Evolutionary conservation across 2,329 filamentous ascomycete genomes (phyloP).

Genomic region (Venturia asperata): DNA sequence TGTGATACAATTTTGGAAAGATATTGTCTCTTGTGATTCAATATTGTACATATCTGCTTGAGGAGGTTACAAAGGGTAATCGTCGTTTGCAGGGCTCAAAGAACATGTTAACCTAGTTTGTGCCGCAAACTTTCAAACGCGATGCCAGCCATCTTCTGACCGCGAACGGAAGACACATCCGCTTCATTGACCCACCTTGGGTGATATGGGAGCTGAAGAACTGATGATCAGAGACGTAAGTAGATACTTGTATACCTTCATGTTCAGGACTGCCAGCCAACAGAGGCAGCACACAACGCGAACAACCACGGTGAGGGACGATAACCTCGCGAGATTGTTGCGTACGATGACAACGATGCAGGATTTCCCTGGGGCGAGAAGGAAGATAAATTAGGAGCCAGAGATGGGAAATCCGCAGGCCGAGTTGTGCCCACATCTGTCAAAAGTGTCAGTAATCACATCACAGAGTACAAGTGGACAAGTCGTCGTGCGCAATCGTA

Average conservation of each 20-base stretch:
- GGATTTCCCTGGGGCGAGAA: neutral
- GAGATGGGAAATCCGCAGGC: constrained; percentile 4
- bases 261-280: neutral
- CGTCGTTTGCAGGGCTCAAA: neutral
- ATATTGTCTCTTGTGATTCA: neutral
- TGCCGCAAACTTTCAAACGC: neutral
- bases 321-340: neutral
- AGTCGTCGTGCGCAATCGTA: neutral
- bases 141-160: neutral
- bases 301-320: neutral
- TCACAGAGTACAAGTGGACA: neutral
- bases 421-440: neutral
- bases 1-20: neutral
- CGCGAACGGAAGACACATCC: neutral
- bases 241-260: neutral
- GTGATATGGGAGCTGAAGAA: neutral
- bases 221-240: neutral
- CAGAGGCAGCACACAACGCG: neutral
- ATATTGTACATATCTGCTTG: constrained; percentile 5
- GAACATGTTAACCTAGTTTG: neutral
- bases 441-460: neutral
- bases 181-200: neutral
- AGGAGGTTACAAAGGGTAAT: constrained; percentile 1
- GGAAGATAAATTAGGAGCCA: neutral
- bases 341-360: neutral